Base-by-base conservation (phyloP, 768 basidiomycete genomes). In the Calvatia gigantea region DNA sequence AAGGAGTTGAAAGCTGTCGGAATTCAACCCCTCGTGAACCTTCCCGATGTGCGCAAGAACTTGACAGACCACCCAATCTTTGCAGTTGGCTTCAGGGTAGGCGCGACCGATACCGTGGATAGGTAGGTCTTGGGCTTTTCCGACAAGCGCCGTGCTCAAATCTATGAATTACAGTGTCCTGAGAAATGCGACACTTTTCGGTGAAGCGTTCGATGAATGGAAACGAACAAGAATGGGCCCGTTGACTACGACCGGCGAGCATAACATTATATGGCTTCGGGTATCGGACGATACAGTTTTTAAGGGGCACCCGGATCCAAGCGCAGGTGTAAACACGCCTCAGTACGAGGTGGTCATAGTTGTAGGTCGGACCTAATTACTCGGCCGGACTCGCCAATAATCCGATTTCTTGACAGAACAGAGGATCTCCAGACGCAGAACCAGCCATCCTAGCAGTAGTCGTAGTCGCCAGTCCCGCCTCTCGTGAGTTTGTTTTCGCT, bases 1-100 rank as follows among this genome's bases (percentile, higher is more conserved):
- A 28, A 43, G 1, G 60, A 61, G 21, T 58, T 67, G 4, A 38
- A 50, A n/a, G 42, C 35, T 7, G 31, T 62, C 4, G 58, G 53
- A 4, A 62, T 65, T 14, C 46, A 44, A 21, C 39, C 59, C 7
- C 21, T 61, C 2, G 47, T 68, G 15, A 31, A 66, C 27, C 61
- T 59, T 21, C 61, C 62, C 1, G 49, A 44, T 31, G 62, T 68
- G 15, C 64, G 67, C 11, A 61, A 58, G 51, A 68, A 68, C 19
- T 23, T 42, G 17, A 8, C 7, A 4, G 41, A 42, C 11, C 41
- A 14, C 14, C 5, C 23, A 11, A 8, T 21, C 8, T 8, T 21
- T 35, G n/a, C n/a, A n/a, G n/a, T n/a, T n/a, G n/a, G n/a, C n/a
- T n/a, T n/a, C n/a, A n/a, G n/a, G n/a, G n/a, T n/a, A n/a, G n/a